A percentile compares a stretch with the other conserved stretches of the same genome.
Evolutionary conservation across 106 monocot genomes (phyloP).

Genomic region (Gastrodia elata): DNA sequence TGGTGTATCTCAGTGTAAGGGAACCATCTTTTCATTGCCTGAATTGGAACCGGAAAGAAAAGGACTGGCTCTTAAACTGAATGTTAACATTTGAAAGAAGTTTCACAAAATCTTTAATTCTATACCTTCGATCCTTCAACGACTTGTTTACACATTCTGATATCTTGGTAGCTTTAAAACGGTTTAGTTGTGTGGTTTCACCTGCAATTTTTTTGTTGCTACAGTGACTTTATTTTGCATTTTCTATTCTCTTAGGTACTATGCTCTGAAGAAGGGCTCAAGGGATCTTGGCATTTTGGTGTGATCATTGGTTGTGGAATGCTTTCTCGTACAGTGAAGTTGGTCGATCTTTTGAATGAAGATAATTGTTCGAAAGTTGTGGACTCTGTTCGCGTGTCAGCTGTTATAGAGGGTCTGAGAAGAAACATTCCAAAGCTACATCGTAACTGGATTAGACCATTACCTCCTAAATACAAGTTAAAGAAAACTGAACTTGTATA

Average conservation of each 20-base stretch:
- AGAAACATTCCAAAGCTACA: neutral
- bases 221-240: neutral
- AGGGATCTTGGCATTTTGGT: slow-evolving; percentile 47
- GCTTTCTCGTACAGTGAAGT: slow-evolving; percentile 23
- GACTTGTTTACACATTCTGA: neutral
- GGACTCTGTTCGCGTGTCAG: slow-evolving; percentile 30
- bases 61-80: neutral
- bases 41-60: neutral
- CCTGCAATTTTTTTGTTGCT: neutral
- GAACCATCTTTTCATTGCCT: neutral
- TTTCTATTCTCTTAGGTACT: slow-evolving; percentile 23
- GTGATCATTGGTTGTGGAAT: slow-evolving; percentile 13
- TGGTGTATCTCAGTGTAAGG: neutral
- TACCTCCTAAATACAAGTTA: slow-evolving; percentile 18
- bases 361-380: slow-evolving; percentile 23
- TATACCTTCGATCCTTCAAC: neutral
- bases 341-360: slow-evolving; percentile 27
- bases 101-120: neutral
- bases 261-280: slow-evolving; percentile 36
- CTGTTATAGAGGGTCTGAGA: slow-evolving; percentile 32
- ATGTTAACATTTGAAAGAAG: neutral
- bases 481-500: slow-evolving; percentile 19
- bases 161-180: neutral
- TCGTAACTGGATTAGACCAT: slow-evolving; percentile 39
- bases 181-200: neutral